A percentile compares a stretch with the other conserved stretches of the same genome.
These are phyloP conservation scores for Trichoderma sp. DNA, from an alignment of 2,329 filamentous ascomycete species.

Conservation along the genomic window DNA sequence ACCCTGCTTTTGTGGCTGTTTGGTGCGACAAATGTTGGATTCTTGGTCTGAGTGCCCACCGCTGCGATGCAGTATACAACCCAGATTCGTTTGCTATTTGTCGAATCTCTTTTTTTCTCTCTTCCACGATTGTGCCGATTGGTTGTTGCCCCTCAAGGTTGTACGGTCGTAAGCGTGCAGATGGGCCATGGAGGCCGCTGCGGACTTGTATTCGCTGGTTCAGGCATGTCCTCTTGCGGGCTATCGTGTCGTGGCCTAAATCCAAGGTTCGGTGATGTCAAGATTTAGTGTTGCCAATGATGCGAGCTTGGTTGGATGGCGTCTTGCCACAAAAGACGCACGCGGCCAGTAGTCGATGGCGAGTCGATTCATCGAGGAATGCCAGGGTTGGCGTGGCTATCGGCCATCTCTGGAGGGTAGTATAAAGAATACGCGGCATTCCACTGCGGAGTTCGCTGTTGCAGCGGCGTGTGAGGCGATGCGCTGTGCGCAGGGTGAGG, in stretches of 20 bases:
- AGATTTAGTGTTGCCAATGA: neutral
- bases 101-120: neutral
- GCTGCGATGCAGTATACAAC: neutral
- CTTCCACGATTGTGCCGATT: neutral
- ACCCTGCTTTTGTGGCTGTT: neutral
- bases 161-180: constrained; percentile 1
- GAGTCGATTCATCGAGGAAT: neutral
- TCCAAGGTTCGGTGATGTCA: neutral
- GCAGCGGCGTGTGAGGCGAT: constrained; percentile 13
- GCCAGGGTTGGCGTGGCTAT: neutral
- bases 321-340: neutral
- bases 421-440: constrained; percentile 18
- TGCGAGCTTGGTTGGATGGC: neutral
- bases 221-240: neutral
- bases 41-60: neutral
- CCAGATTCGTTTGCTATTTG: neutral
- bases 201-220: neutral
- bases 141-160: neutral
- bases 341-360: neutral
- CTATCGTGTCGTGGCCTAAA: neutral
- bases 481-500: constrained; percentile 6
- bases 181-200: neutral
- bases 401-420: neutral
- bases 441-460: constrained; percentile 13
- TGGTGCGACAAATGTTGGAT: neutral